phyloP scores from a whole-genome alignment of 1,284 basidiomycete species.

The Tilletiaria anomala region DNA sequence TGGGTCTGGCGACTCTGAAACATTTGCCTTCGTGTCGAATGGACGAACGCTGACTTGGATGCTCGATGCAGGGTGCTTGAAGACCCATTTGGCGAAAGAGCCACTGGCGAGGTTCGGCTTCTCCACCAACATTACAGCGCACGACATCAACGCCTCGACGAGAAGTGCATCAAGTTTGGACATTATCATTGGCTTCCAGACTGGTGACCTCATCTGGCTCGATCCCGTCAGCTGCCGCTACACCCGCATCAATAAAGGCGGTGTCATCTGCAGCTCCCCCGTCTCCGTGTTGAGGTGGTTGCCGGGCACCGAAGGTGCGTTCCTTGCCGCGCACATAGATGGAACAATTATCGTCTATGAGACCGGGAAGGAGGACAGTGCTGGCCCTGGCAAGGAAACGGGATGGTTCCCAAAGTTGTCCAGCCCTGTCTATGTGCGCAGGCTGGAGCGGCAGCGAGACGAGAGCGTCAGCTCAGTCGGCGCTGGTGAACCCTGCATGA shows the following conservation, averaged over 20 bases:
- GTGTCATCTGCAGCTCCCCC: slow-evolving; percentile 60
- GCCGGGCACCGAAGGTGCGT: slow-evolving; percentile 54
- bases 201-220: slow-evolving; percentile 65
- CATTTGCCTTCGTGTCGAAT: slow-evolving; percentile 22
- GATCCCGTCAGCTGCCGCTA: slow-evolving; percentile 75
- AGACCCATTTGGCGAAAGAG: not conserved
- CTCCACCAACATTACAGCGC: not conserved
- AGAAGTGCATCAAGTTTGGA: slow-evolving; percentile 49
- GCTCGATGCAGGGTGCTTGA: slow-evolving; percentile 5
- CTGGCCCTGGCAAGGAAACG: too few species aligned
- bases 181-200: slow-evolving; percentile 77
- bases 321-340: slow-evolving; percentile 79
- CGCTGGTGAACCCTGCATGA: too few species aligned
- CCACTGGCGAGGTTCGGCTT: not conserved
- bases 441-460: too few species aligned
- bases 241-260: slow-evolving; percentile 78
- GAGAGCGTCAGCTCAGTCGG: too few species aligned
- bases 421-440: not conserved
- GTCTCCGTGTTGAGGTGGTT: slow-evolving; percentile 80
- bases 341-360: slow-evolving; percentile 77
- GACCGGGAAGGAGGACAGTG: slow-evolving; percentile 76
- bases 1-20: slow-evolving; percentile 46
- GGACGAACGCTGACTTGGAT: slow-evolving; percentile 23
- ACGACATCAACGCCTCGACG: not conserved
- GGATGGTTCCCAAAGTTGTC: not conserved